Base-by-base conservation (phyloP, 1,284 basidiomycete species). In the Leccinum fallax region DNA sequence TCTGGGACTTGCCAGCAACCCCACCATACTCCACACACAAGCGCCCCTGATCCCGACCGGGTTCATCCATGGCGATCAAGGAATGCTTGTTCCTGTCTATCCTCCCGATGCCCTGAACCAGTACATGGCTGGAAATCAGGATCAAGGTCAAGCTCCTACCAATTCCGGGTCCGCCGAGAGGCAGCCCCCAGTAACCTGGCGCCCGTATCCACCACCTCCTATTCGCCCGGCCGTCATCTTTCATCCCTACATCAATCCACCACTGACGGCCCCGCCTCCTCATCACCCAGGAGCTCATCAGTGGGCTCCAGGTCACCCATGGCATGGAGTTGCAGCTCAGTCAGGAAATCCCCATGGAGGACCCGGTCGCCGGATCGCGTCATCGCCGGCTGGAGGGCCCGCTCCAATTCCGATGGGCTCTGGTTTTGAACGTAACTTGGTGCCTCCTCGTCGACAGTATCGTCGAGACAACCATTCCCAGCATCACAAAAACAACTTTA, bases 41-140 rank as follows among this genome's bases (percentile, higher is more conserved):
- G 82, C 87, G 13, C 87, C 89, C 32, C 75, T 90, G 15, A 76
- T 82, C 46, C 85, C 89, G 2, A 84, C 86, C 0, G 87, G 88
- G 3, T 92, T 91, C 68, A 83, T 89, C 59, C 88, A 90, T 64
- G 85, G 86, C 55, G 87, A 89, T 59, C 85, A 88, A 59, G 88
- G 89, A 4, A 83, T 83, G 24, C 78, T 91, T 19, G 83, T 90
- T 57, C 83, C 90, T 16, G 81, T 90, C 30, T 92, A 92, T 72
- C 85, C 84, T 30, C 86, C 85, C 5, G 88, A 92, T 55, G 87
- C 85, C 2, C 77, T 90, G 28, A 82, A 80, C 55, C 79, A 83
- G 57, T 85, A 86, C 62, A 83, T 85, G 81, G 66, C 78, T 16
- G 77, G 69, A 62, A 68, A 55, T 60, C 70, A 70, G 60, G 74